Percentiles rank a stretch among this genome's conserved stretches.
Conservation (phyloP, 441 rosid species). For the Corymbia citriodora region DNA sequence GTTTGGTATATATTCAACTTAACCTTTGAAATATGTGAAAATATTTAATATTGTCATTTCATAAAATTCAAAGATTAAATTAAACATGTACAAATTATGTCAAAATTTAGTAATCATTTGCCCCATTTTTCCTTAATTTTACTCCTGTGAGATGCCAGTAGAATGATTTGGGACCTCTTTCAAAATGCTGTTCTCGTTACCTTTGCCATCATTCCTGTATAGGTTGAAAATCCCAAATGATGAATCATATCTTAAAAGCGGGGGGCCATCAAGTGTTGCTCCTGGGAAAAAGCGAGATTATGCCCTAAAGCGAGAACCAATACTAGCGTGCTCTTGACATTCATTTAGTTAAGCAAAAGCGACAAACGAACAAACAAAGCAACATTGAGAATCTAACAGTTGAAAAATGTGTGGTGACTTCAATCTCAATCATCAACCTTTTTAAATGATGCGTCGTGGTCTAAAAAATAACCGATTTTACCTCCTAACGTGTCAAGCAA, state of each 20-base stretch:
- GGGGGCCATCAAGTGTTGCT: neutral
- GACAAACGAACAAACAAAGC: neutral
- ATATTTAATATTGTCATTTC: too few relatives aligned
- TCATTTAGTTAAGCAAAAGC: neutral
- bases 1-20: rapidly evolving
- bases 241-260: neutral
- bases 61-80: too few relatives aligned
- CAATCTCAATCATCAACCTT: neutral
- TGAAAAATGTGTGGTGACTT: neutral
- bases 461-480: neutral
- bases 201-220: neutral
- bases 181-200: neutral
- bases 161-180: neutral
- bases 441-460: neutral
- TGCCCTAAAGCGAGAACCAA: neutral
- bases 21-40: too few relatives aligned
- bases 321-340: neutral
- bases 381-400: neutral
- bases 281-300: neutral
- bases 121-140: neutral
- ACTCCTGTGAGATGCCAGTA: neutral
- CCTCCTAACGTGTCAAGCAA: neutral
- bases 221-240: neutral
- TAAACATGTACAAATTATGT: too few relatives aligned
- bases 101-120: too few relatives aligned